Percentiles rank a stretch among this genome's conserved stretches.
Evolutionary conservation across 2,329 filamentous ascomycete genomes (phyloP).

Genomic region (Fusarium agapanthi): DNA sequence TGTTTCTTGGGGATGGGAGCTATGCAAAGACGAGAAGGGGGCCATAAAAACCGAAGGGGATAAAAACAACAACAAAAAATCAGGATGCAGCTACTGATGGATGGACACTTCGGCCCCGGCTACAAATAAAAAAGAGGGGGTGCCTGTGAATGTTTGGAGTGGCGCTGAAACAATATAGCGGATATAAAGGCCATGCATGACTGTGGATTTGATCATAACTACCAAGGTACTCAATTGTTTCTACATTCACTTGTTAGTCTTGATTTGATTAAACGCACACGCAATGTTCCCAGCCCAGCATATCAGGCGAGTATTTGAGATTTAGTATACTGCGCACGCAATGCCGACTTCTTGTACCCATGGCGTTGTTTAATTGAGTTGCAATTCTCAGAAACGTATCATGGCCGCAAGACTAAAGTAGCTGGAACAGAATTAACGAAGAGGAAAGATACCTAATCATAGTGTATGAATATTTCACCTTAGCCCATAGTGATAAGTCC

Average conservation of each 20-base stretch:
- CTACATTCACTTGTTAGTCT: neutral
- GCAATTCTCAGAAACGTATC: neutral
- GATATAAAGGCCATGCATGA: neutral
- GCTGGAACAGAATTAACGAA: neutral
- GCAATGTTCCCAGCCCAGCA: neutral
- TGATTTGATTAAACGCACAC: neutral
- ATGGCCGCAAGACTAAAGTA: neutral
- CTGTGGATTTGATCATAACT: neutral
- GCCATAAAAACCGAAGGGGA: neutral
- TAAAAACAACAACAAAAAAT: neutral
- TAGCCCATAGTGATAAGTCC: neutral
- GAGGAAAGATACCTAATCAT: neutral
- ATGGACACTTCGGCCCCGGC: neutral
- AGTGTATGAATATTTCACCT: neutral
- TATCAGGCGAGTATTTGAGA: neutral
- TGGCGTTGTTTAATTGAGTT: too few species aligned
- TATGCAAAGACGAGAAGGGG: constrained; percentile 13
- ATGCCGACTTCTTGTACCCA: neutral
- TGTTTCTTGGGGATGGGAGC: neutral
- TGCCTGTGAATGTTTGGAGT: neutral
- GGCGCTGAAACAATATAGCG: neutral
- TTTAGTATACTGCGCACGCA: neutral
- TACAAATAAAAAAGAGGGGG: neutral
- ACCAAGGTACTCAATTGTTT: neutral
- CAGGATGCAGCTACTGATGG: neutral